Evolutionary conservation across 1,284 basidiomycete species (phyloP), one percentile per base, ranked within the genome.

Genomic region (Phaffia rhodozyma): DNA sequence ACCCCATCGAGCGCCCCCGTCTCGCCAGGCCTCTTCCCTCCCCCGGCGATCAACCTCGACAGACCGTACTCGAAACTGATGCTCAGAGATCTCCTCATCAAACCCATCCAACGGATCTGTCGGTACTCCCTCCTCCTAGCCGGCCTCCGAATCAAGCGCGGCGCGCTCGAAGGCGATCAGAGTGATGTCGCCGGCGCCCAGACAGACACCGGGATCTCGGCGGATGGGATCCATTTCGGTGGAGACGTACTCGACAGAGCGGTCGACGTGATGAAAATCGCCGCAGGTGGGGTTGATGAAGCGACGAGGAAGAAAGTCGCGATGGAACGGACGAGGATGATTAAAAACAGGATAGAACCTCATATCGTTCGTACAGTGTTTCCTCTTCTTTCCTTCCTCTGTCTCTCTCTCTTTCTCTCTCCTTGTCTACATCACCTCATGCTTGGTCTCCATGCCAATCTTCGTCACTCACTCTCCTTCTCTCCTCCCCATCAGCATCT

Each of bases 61-160:
- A 34, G 65, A 67, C 48, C 69, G 72, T 13, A 70, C 69, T 13
- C 70, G 55, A 54, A 75, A n/a, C 68, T 76, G 11, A 73, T 74
- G 55, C 81, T 91, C 58, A 78, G 83, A 69, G 90, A 93, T 75
- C 88, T 90, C 72, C 79, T 93, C 75, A 92, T 93, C 76, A 89
- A 89, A 73, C 90, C 90, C 6, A 81, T 92, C 23, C 90, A 93
- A 75, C 79, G 90, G 51, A 85, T 93, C 55, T 93, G 91, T 80
- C 89, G 86, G 70, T 97, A 97, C 72, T 90, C 91, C 11, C 80
- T 96, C 52, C 80, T 97, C 18, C 82, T 97, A 48, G 84, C 85
- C 65, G 84, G 88, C 69, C 81, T 96, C 57, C 79, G 2, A 51
- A 48, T 23, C 43, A 57, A 69, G 67, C 4, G 64, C 68, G 3